Percentiles rank a stretch among this genome's conserved stretches.
These are phyloP conservation scores for Aureobasidium sp. DNA, from an alignment of 2,329 filamentous ascomycete genomes.

Conservation along the genomic window DNA sequence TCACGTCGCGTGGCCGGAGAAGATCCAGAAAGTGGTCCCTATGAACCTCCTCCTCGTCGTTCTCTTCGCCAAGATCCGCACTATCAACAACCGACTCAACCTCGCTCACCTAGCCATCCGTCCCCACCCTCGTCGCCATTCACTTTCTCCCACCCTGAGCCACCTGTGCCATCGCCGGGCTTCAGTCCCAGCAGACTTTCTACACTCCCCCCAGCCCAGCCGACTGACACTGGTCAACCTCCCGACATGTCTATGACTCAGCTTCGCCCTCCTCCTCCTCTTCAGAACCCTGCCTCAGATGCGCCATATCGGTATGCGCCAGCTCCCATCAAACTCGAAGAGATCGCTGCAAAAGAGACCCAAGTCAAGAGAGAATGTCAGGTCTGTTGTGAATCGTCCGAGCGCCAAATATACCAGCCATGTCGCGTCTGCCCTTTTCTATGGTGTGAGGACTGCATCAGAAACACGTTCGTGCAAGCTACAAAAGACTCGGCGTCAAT, in stretches of 20 bases:
- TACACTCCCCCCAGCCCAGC: background rate
- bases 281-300: background rate
- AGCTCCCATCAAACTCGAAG: background rate
- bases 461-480: slow-evolving; percentile 36
- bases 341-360: background rate
- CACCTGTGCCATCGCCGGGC: slow-evolving; percentile 7
- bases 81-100: background rate
- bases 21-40: slow-evolving; percentile 1
- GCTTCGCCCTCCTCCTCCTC: background rate
- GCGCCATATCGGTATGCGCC: background rate
- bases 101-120: background rate
- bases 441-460: slow-evolving; percentile 35
- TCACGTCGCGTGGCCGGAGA: slow-evolving; percentile 14
- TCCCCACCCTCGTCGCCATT: slow-evolving; percentile 8
- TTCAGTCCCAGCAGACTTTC: background rate
- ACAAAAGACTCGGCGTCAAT: slow-evolving; percentile 35
- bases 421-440: slow-evolving; percentile 28
- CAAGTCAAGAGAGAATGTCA: slow-evolving; percentile 20
- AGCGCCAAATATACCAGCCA: slow-evolving; percentile 23
- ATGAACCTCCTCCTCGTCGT: slow-evolving; percentile 4
- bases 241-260: background rate
- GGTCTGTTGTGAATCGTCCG: slow-evolving; percentile 23
- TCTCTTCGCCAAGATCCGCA: background rate
- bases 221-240: background rate
- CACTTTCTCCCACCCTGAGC: slow-evolving; percentile 6